Evolutionary conservation across 2,329 filamentous ascomycete genomes (phyloP), one percentile per base, ranked within the genome.

Genomic region (Fusarium nodosum): DNA sequence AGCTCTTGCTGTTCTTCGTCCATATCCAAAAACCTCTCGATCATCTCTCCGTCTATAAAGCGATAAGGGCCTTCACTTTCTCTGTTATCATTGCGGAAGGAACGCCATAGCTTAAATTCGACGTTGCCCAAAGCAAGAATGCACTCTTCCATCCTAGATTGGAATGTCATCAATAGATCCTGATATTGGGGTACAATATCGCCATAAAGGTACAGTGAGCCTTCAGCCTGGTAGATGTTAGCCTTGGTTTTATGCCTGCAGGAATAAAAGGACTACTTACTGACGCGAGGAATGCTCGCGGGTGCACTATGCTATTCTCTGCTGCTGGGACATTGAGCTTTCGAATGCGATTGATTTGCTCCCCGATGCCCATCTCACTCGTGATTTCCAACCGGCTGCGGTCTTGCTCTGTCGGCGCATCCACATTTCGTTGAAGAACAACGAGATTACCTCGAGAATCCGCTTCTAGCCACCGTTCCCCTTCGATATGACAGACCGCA

Each of bases 261-360:
- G 12, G 33, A 6, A 9, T 7, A 13, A 12, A 11, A 20, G 20
- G 38, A 20, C 24, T 51, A 53, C 91, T 82, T 86, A 95, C 94
- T 56, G 96, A 98, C 61, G 88, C 94, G 54, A 98, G 81, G 77
- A 98, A 97, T 22, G 96, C 96, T 74, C 88, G 89, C 0, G 96
- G 95, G 10, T 91, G 82, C 10, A 97, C 89, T 28, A 91, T 83
- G 11, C 92, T 89, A 68, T 85, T 89, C 34, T 88, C 82, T 20
- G 85, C 85, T 5, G 88, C 83, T 30, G 88, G 85, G 12, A 97
- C 88, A 56, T 90, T 85, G 20, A 98, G 87, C 30, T 88, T 88
- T 24, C 91, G 87, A 57, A 98, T 97, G 33, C 89, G 87, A 76
- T 99, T 99, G 57, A 98, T 93, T 87, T 96, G 93, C 78, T 99